phyloP scores from a whole-genome alignment of 2,329 filamentous ascomycete species.

The Raffaelea ambrosiae region DNA sequence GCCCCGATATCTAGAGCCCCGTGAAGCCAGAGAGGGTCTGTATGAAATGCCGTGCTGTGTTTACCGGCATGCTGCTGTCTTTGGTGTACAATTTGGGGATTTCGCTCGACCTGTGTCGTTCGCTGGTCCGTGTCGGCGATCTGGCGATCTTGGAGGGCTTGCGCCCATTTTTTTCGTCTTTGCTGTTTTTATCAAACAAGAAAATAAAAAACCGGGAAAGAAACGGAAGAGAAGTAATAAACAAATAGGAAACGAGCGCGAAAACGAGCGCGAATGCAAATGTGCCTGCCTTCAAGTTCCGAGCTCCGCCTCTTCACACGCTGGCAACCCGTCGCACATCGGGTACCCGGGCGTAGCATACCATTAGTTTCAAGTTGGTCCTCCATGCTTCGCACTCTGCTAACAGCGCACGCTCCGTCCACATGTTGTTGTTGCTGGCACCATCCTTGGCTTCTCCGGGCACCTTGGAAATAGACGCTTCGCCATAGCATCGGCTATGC shows the following conservation, averaged over 20 bases:
- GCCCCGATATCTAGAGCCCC: slow-evolving; percentile 3
- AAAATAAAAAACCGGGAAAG: background rate
- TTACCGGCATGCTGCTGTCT: slow-evolving; percentile 6
- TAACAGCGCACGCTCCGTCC: slow-evolving; percentile 66
- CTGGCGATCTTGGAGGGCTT: slow-evolving; percentile 5
- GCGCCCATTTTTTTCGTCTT: slow-evolving; percentile 5
- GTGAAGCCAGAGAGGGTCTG: slow-evolving; percentile 8
- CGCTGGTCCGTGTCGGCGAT: background rate
- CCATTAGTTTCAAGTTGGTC: slow-evolving; percentile 82
- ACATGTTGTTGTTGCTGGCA: slow-evolving; percentile 52
- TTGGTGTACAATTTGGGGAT: background rate
- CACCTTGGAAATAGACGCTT: slow-evolving; percentile 33
- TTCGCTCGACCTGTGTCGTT: background rate
- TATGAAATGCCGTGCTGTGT: slow-evolving; percentile 8
- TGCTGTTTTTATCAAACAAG: background rate
- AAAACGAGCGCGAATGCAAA: no score
- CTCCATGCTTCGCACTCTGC: slow-evolving; percentile 79
- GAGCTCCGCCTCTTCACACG: slow-evolving; percentile 22
- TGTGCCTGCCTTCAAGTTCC: background rate
- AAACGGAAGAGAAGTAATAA: no score
- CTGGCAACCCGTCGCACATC: slow-evolving; percentile 39
- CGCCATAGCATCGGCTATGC: slow-evolving; percentile 91
- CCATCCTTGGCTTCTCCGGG: background rate
- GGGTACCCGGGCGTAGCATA: slow-evolving; percentile 84
- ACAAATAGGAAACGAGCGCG: no score